Evolutionary conservation across 805 yeast species (phyloP).

Genomic region (Phaffomyces thermotolerans): DNA sequence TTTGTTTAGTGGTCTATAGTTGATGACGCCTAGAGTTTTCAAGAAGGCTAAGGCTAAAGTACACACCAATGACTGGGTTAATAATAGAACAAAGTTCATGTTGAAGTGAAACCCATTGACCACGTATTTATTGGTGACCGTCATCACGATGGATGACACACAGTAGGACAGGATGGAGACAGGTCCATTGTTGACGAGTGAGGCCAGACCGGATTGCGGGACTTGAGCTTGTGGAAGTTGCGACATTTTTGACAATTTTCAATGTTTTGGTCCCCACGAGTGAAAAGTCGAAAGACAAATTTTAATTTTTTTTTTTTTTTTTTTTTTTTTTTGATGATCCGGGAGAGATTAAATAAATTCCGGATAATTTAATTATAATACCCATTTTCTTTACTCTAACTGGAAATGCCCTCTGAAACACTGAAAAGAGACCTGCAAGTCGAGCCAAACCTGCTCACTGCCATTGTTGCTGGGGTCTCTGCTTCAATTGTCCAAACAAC

Average conservation of each 20-base stretch:
- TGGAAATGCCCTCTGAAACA: background rate
- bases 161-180: constrained; percentile 81
- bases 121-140: constrained; percentile 94
- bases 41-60: constrained; percentile 62
- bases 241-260: too few relatives aligned
- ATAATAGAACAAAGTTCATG: constrained; percentile 83
- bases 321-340: too few relatives aligned
- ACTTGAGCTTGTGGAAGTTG: constrained; percentile 17
- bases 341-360: too few relatives aligned
- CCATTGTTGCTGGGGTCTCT: constrained; percentile 50
- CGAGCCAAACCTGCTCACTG: constrained; percentile 43
- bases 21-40: constrained; percentile 68
- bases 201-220: constrained; percentile 15
- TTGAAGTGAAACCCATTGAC: constrained; percentile 63
- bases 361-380: too few relatives aligned
- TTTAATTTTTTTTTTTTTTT: too few relatives aligned
- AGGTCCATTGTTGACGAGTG: constrained; percentile 40
- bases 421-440: constrained; percentile 10
- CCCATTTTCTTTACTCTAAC: too few relatives aligned
- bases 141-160: constrained; percentile 91
- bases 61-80: constrained; percentile 85
- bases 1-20: constrained; percentile 76
- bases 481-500: constrained; percentile 61
- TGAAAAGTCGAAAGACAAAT: too few relatives aligned
- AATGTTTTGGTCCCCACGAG: too few relatives aligned